These are phyloP conservation scores for Penicillium crystallinum DNA, from an alignment of 495 filamentous ascomycete species.

Conservation along the genomic window DNA sequence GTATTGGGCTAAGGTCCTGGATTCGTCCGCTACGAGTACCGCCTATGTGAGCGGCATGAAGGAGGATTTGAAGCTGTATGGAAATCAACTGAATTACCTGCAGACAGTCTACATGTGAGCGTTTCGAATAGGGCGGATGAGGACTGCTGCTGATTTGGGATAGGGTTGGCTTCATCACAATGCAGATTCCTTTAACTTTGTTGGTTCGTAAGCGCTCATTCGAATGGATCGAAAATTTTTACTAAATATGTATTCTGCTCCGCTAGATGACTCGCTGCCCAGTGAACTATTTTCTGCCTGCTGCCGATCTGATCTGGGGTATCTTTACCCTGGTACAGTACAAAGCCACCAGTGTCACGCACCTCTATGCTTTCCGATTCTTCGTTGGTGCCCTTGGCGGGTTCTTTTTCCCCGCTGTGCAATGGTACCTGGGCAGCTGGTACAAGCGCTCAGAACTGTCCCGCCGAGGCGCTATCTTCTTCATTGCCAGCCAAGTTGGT, in stretches of 20 bases:
- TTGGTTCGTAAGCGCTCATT: slow-evolving; percentile 8
- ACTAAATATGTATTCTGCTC: slow-evolving; percentile 1
- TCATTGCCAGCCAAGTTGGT: slow-evolving; percentile 37
- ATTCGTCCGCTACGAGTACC: slow-evolving; percentile 26
- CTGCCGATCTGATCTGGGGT: slow-evolving; percentile 38
- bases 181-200: slow-evolving; percentile 24
- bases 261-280: slow-evolving; percentile 25
- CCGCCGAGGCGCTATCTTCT: slow-evolving; percentile 41
- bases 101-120: slow-evolving; percentile 38
- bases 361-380: slow-evolving; percentile 57
- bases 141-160: background rate
- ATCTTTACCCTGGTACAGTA: slow-evolving; percentile 38
- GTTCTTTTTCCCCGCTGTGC: slow-evolving; percentile 61
- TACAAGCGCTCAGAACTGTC: slow-evolving; percentile 30
- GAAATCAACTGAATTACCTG: slow-evolving; percentile 44
- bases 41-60: slow-evolving; percentile 29
- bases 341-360: slow-evolving; percentile 25
- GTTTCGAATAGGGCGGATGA: background rate
- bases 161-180: slow-evolving; percentile 25
- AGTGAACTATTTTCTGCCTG: slow-evolving; percentile 26
- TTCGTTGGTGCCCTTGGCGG: slow-evolving; percentile 84
- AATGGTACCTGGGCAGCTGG: slow-evolving; percentile 30
- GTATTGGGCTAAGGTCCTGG: slow-evolving; percentile 41
- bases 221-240: background rate
- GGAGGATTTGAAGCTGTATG: slow-evolving; percentile 30